phyloP scores from a whole-genome alignment of 1,284 basidiomycete genomes.

The Melampsora larici-populina region DNA sequence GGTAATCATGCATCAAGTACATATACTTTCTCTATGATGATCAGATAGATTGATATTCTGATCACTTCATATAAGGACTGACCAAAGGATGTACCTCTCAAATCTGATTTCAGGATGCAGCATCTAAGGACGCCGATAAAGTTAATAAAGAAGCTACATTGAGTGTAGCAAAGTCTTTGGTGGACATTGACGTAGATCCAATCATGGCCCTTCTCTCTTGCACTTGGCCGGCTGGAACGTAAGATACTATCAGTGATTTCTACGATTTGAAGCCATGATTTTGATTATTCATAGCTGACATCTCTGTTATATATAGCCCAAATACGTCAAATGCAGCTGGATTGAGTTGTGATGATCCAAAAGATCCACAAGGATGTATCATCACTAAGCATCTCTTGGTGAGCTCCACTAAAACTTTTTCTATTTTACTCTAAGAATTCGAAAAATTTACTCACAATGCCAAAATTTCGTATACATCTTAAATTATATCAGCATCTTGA shows the following conservation, averaged over 20 bases:
- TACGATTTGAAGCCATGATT: neutral
- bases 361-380: conserved; percentile 23
- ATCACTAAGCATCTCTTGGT: conserved; percentile 20
- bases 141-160: conserved; percentile 23
- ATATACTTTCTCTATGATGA: neutral
- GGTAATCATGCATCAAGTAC: conserved; percentile 27
- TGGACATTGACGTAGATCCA: conserved; percentile 14
- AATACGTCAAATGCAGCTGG: conserved; percentile 12
- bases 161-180: conserved; percentile 13
- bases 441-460: neutral
- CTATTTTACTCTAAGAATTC: neutral
- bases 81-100: neutral
- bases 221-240: conserved; percentile 3
- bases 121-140: conserved; percentile 1
- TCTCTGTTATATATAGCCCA: conserved; percentile 9
- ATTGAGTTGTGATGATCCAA: conserved; percentile 14
- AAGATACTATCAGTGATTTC: neutral
- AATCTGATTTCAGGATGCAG: conserved; percentile 23
- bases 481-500: neutral
- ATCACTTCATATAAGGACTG: neutral
- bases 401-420: neutral
- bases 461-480: neutral
- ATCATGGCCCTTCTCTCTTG: neutral
- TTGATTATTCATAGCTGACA: neutral
- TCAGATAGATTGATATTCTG: neutral